Conservation (phyloP, 2,329 filamentous ascomycete genomes). For the Fusarium pilosicola region DNA sequence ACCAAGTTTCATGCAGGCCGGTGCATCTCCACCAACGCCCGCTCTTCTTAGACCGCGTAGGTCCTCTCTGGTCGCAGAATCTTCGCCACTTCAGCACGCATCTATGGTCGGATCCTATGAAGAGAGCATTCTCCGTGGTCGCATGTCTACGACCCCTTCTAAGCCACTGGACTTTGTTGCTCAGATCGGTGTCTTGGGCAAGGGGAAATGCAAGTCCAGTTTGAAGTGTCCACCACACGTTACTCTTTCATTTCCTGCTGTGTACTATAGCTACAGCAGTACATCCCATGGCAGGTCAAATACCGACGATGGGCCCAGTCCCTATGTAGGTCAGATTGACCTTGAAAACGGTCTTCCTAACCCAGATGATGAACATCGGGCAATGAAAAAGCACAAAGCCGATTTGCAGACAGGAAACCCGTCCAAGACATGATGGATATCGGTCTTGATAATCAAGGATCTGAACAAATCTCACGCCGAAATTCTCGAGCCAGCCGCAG, state of each 20-base stretch:
- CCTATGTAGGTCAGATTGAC: constrained; percentile 94
- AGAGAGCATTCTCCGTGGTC: constrained; percentile 91
- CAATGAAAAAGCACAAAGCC: constrained; percentile 61
- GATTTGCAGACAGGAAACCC: constrained; percentile 52
- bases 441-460: constrained; percentile 27
- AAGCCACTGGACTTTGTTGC: constrained; percentile 92
- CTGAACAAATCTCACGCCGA: constrained; percentile 39
- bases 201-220: constrained; percentile 86
- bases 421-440: constrained; percentile 42
- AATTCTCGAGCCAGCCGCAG: constrained; percentile 62
- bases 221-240: constrained; percentile 90
- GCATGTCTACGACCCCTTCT: constrained; percentile 97
- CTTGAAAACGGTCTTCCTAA: constrained; percentile 80
- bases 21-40: constrained; percentile 61
- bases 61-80: constrained; percentile 78
- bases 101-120: constrained; percentile 99
- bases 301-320: constrained; percentile 87
- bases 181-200: constrained; percentile 92
- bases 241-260: constrained; percentile 88
- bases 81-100: constrained; percentile 83
- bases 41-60: constrained; percentile 65
- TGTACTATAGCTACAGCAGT: constrained; percentile 91
- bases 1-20: constrained; percentile 51
- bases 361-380: constrained; percentile 57
- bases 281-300: constrained; percentile 71